Percentiles rank a stretch among this genome's conserved stretches.
These are phyloP conservation scores for Lactarius hengduanensis DNA, from an alignment of 768 basidiomycete genomes.

Conservation along the genomic window DNA sequence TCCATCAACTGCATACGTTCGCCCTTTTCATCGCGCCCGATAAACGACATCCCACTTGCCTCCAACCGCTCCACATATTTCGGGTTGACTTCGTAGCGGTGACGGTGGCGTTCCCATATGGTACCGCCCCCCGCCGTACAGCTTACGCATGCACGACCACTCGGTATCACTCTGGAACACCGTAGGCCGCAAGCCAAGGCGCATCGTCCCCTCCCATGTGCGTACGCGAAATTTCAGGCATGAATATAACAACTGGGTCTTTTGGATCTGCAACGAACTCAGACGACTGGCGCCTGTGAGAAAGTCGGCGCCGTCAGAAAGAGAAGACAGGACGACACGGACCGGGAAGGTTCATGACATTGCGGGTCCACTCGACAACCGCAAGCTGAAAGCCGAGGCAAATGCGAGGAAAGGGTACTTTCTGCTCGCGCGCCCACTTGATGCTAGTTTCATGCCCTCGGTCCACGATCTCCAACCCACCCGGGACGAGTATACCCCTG, in stretches of 20 bases:
- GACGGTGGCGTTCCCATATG: conserved; percentile 96
- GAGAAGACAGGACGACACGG: conserved; percentile 27
- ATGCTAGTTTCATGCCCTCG: conserved; percentile 98
- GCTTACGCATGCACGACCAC: conserved; percentile 69
- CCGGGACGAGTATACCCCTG: conserved; percentile 95
- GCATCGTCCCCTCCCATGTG: conserved; percentile 99
- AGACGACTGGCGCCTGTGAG: conserved; percentile 71
- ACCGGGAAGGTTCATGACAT: conserved; percentile 73
- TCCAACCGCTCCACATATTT: conserved; percentile 71
- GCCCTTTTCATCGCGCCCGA: conserved; percentile 92
- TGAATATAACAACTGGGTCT: conserved; percentile 88
- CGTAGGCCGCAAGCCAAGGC: conserved; percentile 95
- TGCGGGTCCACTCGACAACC: conserved; percentile 91
- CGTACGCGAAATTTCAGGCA: conserved; percentile 98
- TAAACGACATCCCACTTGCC: conserved; percentile 69
- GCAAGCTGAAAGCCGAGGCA: conserved; percentile 98
- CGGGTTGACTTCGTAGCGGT: conserved; percentile 96
- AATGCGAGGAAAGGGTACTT: conserved; percentile 92
- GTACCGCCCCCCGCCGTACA: conserved; percentile 80
- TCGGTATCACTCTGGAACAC: conserved; percentile 75
- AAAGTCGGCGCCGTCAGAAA: conserved; percentile 17
- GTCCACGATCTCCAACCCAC: conserved; percentile 89
- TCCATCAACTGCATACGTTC: conserved; percentile 98
- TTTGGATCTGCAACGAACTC: conserved; percentile 67
- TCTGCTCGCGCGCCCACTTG: conserved; percentile 94